Evolutionary conservation across 1,284 basidiomycete genomes (phyloP).

Genomic region (Inonotus hispidus): DNA sequence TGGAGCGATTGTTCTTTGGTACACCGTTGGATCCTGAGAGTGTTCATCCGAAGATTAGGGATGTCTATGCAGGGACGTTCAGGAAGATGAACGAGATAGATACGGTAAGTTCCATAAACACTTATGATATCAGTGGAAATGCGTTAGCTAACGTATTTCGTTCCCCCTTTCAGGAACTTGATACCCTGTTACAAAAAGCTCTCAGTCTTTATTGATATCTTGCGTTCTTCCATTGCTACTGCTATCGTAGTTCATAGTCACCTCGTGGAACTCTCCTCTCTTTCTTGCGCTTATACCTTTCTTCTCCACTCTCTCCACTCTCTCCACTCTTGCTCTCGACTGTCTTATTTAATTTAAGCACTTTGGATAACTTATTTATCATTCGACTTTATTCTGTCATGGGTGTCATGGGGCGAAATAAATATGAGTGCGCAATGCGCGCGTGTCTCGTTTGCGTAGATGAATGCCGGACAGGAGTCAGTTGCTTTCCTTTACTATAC

Average conservation of each 20-base stretch:
- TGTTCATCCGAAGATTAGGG: constrained; percentile 67
- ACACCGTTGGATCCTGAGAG: constrained; percentile 50
- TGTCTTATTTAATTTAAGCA: not conserved
- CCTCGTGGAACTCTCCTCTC: not conserved
- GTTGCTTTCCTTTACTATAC: too few species aligned
- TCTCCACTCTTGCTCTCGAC: too few species aligned
- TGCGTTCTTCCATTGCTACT: not conserved
- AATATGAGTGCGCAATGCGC: not conserved
- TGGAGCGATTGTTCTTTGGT: constrained; percentile 73
- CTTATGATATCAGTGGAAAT: not conserved
- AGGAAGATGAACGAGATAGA: constrained; percentile 78
- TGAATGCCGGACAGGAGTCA: too few species aligned
- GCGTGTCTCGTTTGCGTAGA: too few species aligned
- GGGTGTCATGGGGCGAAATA: too few species aligned
- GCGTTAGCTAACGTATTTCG: not conserved
- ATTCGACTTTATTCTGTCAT: not conserved
- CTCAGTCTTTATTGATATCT: constrained; percentile 5
- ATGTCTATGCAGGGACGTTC: constrained; percentile 66
- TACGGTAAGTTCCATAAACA: constrained; percentile 43
- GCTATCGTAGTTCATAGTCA: not conserved
- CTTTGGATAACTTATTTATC: constrained; percentile 5
- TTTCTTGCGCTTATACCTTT: not conserved
- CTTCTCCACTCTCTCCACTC: not conserved
- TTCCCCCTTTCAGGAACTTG: constrained; percentile 14
- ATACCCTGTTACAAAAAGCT: constrained; percentile 15